phyloP scores from a whole-genome alignment of 768 basidiomycete species.

The Amanita molliuscula region DNA sequence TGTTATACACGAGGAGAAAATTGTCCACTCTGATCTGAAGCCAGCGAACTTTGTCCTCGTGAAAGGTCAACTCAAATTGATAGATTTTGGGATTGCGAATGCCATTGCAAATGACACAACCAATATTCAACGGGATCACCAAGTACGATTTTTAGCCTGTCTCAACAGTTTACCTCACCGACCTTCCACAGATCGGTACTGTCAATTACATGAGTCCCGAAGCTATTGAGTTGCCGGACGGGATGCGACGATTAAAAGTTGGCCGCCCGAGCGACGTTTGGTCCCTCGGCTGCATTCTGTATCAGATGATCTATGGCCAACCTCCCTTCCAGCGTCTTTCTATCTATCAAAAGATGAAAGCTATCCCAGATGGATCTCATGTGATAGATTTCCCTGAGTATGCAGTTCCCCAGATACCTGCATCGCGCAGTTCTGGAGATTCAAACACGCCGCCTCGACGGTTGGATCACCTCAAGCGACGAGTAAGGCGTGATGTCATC shows the following conservation, averaged over 20 bases:
- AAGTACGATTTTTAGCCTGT: conserved; percentile 35
- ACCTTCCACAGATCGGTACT: conserved; percentile 66
- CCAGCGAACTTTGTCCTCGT: conserved; percentile 98
- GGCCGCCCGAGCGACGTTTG: conserved; percentile 95
- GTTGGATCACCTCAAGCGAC: conserved; percentile 58
- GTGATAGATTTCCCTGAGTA: conserved; percentile 77
- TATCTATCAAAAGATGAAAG: conserved; percentile 85
- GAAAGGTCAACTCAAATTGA: conserved; percentile 89
- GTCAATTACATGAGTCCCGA: conserved; percentile 99
- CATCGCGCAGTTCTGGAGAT: conserved; percentile 20
- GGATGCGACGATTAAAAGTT: conserved; percentile 85
- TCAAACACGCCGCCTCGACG: conserved; percentile 37
- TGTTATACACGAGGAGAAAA: conserved; percentile 95
- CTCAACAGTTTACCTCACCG: neutral
- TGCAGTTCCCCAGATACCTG: conserved; percentile 41
- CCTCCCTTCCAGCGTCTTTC: conserved; percentile 86
- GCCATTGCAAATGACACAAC: conserved; percentile 98
- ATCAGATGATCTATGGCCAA: conserved; percentile 96
- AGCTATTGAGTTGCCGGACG: conserved; percentile 83
- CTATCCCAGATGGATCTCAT: conserved; percentile 73
- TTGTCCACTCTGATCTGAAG: conserved; percentile 97
- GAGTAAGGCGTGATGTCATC: conserved; percentile 71
- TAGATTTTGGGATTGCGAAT: conserved; percentile 99
- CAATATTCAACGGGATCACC: conserved; percentile 93
- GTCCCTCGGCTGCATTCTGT: conserved; percentile 95